Percentiles rank a stretch among this genome's conserved stretches.
Conservation (phyloP, 352 stramenopile species). For the Phytophthora meadii region DNA sequence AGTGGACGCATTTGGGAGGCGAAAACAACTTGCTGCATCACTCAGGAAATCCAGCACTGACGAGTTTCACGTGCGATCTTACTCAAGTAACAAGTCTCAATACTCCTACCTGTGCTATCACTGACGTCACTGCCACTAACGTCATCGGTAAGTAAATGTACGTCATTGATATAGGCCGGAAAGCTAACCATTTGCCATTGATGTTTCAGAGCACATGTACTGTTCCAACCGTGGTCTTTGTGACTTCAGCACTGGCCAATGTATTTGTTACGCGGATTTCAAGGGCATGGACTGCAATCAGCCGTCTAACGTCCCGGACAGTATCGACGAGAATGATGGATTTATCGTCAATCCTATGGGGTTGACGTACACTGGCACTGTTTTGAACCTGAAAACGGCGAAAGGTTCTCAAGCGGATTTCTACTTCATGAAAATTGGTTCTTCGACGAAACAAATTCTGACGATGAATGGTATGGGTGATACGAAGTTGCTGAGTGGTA, state of each 20-base stretch:
- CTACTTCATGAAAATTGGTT: conserved; percentile 66
- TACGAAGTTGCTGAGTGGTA: conserved; percentile 53
- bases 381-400: conserved; percentile 68
- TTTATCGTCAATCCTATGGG: conserved; percentile 74
- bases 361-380: conserved; percentile 56
- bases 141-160: conserved; percentile 50
- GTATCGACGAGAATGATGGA: conserved; percentile 73
- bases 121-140: conserved; percentile 58
- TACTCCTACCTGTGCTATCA: conserved; percentile 68
- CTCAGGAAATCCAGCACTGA: conserved; percentile 73
- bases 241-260: conserved; percentile 72
- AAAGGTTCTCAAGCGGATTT: conserved; percentile 71
- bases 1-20: conserved; percentile 59
- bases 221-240: conserved; percentile 85
- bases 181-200: conserved; percentile 6
- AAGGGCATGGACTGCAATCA: conserved; percentile 77
- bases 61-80: conserved; percentile 81
- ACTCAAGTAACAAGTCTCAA: conserved; percentile 53
- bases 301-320: conserved; percentile 67
- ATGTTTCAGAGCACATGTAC: conserved; percentile 71
- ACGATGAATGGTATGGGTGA: conserved; percentile 65
- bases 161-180: background rate
- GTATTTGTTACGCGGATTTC: conserved; percentile 80
- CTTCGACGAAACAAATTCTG: conserved; percentile 48
- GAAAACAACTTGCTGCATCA: conserved; percentile 90